Evolutionary conservation across 1,284 basidiomycete species (phyloP).

Genomic region (Hypsizygus ulmarius): DNA sequence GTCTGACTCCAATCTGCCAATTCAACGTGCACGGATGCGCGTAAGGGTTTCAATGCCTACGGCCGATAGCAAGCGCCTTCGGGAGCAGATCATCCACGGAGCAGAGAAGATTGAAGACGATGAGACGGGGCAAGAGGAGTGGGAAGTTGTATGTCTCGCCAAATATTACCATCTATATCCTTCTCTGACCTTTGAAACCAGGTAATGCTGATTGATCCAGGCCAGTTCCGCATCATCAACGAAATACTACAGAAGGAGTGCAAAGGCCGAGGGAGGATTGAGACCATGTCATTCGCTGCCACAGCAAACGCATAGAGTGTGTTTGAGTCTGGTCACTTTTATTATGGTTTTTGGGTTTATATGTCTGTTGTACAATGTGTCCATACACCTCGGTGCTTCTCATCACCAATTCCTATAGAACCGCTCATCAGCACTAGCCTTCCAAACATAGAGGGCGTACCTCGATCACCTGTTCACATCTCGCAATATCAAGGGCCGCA

Average conservation of each 20-base stretch:
- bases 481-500: slow-evolving; percentile 60
- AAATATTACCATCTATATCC: neutral
- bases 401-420: neutral
- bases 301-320: slow-evolving; percentile 39
- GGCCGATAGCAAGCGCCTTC: slow-evolving; percentile 71
- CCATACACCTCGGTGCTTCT: too few species aligned
- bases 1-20: slow-evolving; percentile 78
- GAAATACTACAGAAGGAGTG: slow-evolving; percentile 90
- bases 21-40: slow-evolving; percentile 92
- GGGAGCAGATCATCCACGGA: slow-evolving; percentile 69
- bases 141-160: slow-evolving; percentile 75
- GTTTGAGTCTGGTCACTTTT: neutral
- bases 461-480: slow-evolving; percentile 38
- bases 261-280: slow-evolving; percentile 80
- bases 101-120: slow-evolving; percentile 87
- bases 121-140: slow-evolving; percentile 72
- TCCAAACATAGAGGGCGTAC: slow-evolving; percentile 1
- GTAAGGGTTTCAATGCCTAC: slow-evolving; percentile 80
- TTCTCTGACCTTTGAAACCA: slow-evolving; percentile 30
- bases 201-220: slow-evolving; percentile 91
- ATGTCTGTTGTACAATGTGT: slow-evolving; percentile 14
- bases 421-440: slow-evolving; percentile 6
- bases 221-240: slow-evolving; percentile 86
- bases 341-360: neutral
- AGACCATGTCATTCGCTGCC: slow-evolving; percentile 76